Conservation (phyloP, 2,329 filamentous ascomycete species). For the Cladosporium colombiae region DNA sequence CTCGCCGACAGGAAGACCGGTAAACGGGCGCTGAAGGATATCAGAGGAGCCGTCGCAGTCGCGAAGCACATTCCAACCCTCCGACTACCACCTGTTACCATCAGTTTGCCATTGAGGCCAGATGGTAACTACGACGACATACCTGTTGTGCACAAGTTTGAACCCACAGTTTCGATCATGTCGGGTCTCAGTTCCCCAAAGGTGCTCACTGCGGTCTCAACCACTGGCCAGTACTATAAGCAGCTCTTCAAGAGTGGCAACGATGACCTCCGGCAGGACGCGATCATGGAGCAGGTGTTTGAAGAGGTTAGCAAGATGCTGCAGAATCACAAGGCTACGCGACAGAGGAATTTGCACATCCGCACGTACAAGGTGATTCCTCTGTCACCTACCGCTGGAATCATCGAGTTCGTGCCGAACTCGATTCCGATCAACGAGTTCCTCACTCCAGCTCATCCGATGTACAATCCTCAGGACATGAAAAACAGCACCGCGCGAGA, state of each 20-base stretch:
- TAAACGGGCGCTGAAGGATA: slow-evolving; percentile 63
- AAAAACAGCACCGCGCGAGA: slow-evolving; percentile 75
- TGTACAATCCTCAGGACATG: slow-evolving; percentile 81
- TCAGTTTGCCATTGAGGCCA: slow-evolving; percentile 74
- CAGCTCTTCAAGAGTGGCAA: slow-evolving; percentile 95
- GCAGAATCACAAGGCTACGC: slow-evolving; percentile 80
- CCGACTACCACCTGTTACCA: slow-evolving; percentile 80
- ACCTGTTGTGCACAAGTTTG: slow-evolving; percentile 72
- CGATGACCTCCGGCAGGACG: slow-evolving; percentile 94
- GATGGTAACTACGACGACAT: slow-evolving; percentile 75
- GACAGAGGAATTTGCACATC: slow-evolving; percentile 85
- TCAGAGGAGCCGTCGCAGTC: slow-evolving; percentile 63
- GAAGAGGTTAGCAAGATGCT: slow-evolving; percentile 90
- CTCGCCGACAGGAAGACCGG: slow-evolving; percentile 37
- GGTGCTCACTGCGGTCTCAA: slow-evolving; percentile 79
- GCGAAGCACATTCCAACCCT: slow-evolving; percentile 64
- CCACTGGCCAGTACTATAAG: slow-evolving; percentile 77
- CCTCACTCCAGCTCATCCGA: slow-evolving; percentile 84
- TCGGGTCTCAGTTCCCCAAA: slow-evolving; percentile 91
- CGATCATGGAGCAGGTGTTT: slow-evolving; percentile 99
- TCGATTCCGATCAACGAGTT: slow-evolving; percentile 92
- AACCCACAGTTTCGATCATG: slow-evolving; percentile 78
- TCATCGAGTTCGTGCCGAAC: slow-evolving; percentile 96
- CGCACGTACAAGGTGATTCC: slow-evolving; percentile 97
- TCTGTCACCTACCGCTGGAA: slow-evolving; percentile 77